Evolutionary conservation across 2,329 filamentous ascomycete species (phyloP).

Genomic region (Monilinia fructicola): DNA sequence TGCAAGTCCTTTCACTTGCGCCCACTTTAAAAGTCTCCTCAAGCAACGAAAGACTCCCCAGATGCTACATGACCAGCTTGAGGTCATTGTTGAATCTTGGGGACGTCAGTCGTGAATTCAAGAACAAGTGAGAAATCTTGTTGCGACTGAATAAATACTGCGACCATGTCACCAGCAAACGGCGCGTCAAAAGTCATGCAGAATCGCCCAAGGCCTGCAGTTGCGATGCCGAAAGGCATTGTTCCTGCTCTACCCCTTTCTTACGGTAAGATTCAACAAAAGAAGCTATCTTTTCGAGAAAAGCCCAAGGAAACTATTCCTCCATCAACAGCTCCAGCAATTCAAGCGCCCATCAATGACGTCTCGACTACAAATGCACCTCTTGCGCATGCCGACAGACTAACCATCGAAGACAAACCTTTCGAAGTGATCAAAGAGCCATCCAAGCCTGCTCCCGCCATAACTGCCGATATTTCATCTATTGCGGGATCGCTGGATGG

Average conservation of each 20-base stretch:
- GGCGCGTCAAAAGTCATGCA: conserved; percentile 37
- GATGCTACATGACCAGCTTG: conserved; percentile 24
- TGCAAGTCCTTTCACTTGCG: conserved; percentile 23
- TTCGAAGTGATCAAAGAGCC: conserved; percentile 23
- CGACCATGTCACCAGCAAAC: conserved; percentile 36
- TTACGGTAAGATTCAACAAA: conserved; percentile 40
- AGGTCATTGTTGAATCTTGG: conserved; percentile 43
- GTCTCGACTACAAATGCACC: conserved; percentile 16
- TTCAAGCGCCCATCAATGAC: conserved; percentile 24
- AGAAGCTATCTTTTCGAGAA: conserved; percentile 32
- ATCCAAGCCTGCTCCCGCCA: conserved; percentile 19
- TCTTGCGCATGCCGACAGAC: conserved; percentile 26
- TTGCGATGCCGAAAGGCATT: conserved; percentile 33
- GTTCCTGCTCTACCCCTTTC: conserved; percentile 40
- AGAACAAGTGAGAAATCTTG: conserved; percentile 21
- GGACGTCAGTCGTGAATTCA: conserved; percentile 38
- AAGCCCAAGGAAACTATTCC: conserved; percentile 31
- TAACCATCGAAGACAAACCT: conserved; percentile 26
- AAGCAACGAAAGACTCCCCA: conserved; percentile 22
- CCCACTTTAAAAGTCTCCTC: conserved; percentile 12
- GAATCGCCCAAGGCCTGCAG: conserved; percentile 35
- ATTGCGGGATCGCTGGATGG: conserved; percentile 9
- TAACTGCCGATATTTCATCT: neutral
- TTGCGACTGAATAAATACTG: conserved; percentile 19
- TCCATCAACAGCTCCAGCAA: conserved; percentile 23